phyloP scores from a whole-genome alignment of 805 yeast species.

The Ascoidea tarda region DNA sequence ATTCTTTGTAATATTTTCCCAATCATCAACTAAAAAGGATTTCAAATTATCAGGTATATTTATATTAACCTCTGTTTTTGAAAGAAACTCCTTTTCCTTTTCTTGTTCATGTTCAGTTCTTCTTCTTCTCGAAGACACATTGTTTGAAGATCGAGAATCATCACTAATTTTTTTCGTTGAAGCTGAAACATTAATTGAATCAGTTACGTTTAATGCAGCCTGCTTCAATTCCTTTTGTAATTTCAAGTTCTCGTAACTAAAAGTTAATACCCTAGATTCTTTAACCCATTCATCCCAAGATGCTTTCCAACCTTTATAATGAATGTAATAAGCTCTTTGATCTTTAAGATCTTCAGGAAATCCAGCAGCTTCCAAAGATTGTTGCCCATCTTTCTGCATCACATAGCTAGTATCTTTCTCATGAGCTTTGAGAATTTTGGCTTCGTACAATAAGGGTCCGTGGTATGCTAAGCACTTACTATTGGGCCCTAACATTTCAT shows the following conservation, averaged over 20 bases:
- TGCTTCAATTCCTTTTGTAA: conserved; percentile 46
- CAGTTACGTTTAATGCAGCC: conserved; percentile 23
- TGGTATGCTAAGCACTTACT: conserved; percentile 65
- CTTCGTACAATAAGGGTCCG: conserved; percentile 84
- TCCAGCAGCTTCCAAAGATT: conserved; percentile 12
- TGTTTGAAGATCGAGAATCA: conserved; percentile 2
- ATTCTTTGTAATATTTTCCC: conserved; percentile 84
- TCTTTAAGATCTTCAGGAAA: conserved; percentile 4
- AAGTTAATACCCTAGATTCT: conserved; percentile 48
- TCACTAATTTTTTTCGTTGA: conserved; percentile 10
- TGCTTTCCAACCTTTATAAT: conserved; percentile 90
- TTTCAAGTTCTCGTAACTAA: conserved; percentile 52
- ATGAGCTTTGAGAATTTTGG: conserved; percentile 56
- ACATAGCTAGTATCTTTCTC: conserved; percentile 33
- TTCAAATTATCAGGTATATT: conserved; percentile 56
- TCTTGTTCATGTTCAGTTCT: conserved; percentile 17
- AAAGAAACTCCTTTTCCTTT: conserved; percentile 14
- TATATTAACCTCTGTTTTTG: conserved; percentile 30
- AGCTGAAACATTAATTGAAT: conserved; percentile 9
- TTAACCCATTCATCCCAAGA: conserved; percentile 97
- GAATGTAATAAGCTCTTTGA: conserved; percentile 47
- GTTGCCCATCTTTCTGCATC: conserved; percentile 26
- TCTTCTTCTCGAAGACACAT: conserved; percentile 3
- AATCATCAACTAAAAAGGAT: conserved; percentile 70
- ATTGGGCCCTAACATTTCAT: conserved; percentile 9